Base-by-base conservation (phyloP, 192 early-diverging fungal genomes). In the Coemansia sp. region DNA sequence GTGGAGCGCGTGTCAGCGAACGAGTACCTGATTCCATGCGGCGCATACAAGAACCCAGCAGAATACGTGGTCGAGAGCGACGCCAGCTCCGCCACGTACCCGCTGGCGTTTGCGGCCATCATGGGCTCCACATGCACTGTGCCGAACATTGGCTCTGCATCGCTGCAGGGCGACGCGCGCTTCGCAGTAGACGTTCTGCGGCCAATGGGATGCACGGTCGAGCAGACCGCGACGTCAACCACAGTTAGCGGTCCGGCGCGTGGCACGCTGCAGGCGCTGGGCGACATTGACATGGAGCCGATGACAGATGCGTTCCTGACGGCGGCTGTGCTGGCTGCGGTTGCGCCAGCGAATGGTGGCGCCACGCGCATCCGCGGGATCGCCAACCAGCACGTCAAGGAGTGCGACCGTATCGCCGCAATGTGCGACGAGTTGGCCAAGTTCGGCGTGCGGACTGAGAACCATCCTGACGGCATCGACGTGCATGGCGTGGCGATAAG, bases 241-340 rank as follows among this genome's bases (percentile, higher is more conserved):
- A 97, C 92, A 0, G 97, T 98, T 15, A 74, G 79, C 33, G 97
- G 97, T 0, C 97, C 97, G 20, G 72, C 85, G 25, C 70, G 83
- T 19, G 91, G 91, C 13, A 62, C 65, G 42, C 81, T 98, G 42
- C 64, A 59, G 30, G 88, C 94, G 29, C 68, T 98, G 17, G 69
- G 86, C 10, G 64, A 81, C 28, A 89, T 98, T 58, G 92, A 98
- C 70, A 98, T 98, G 97, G 94, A 96, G 79, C 90, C 91, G 17
- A 96, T 98, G 95, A 98, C 97, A 0, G 97, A 98, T 66, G 97
- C 97, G 11, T 99, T 99, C 83, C 82, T 99, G 64, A 99, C 97
- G 0, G 94, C 95, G 0, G 85, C 91, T 1, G 94, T 91, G 29
- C 81, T 99, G 15, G 95, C 95, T 11, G 94, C 95, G 7, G 92